Percentiles rank a stretch among this genome's conserved stretches.
These are phyloP conservation scores for Canavalia gladiata DNA, from an alignment of 306 rosid genomes.

Conservation along the genomic window DNA sequence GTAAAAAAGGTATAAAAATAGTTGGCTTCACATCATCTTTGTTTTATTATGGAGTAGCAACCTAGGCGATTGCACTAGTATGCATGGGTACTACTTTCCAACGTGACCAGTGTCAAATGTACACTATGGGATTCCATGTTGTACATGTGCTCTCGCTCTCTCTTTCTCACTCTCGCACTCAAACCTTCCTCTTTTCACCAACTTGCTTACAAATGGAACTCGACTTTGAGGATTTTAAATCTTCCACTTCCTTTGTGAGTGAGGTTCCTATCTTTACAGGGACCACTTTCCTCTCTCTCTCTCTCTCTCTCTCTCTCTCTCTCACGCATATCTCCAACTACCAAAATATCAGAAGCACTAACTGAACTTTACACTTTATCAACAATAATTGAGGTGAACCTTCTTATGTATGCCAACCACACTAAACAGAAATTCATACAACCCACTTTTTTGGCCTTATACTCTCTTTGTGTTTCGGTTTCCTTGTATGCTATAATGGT, in stretches of 20 bases:
- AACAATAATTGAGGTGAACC: conserved; percentile 59
- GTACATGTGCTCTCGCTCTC: conserved; percentile 32
- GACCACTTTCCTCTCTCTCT: conserved; percentile 50
- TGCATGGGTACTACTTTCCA: conserved; percentile 28
- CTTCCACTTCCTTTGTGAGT: conserved; percentile 17
- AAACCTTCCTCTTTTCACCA: conserved; percentile 23
- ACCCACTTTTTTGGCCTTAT: not conserved
- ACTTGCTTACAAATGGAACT: conserved; percentile 42
- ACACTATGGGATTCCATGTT: not conserved
- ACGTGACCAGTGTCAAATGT: not conserved
- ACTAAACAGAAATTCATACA: not conserved
- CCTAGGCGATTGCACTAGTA: not conserved
- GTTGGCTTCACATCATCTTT: not conserved
- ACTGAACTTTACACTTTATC: conserved; percentile 55
- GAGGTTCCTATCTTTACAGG: conserved; percentile 46
- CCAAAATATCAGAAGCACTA: conserved; percentile 46
- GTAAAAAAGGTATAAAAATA: too few relatives aligned
- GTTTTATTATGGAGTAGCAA: too few relatives aligned
- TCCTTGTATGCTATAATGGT: not conserved
- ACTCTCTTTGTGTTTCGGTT: not conserved
- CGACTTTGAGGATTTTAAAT: conserved; percentile 39
- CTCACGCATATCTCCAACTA: not conserved
- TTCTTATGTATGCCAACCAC: conserved; percentile 21
- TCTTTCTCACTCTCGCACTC: not conserved
- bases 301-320: not conserved